Evolutionary conservation across 768 basidiomycete species (phyloP).

Genomic region (Tricholoma flavovirens): DNA sequence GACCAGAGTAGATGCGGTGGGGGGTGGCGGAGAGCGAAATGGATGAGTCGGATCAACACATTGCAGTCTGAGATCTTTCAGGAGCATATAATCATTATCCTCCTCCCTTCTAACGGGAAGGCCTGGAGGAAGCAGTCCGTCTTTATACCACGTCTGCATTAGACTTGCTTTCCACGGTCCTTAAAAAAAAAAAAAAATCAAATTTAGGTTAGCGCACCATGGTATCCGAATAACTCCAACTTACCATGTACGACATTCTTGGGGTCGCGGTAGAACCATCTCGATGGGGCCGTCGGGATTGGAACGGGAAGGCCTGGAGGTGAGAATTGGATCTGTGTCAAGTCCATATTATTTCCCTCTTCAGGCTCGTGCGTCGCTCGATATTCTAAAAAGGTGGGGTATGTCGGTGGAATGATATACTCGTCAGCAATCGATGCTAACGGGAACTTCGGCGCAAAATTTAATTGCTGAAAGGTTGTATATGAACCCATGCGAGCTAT

Average conservation of each 20-base stretch:
- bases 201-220: not conserved
- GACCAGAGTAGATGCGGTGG: constrained; percentile 21
- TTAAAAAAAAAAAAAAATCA: constrained; percentile 21
- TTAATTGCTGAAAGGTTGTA: constrained; percentile 87
- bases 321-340: constrained; percentile 62
- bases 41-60: constrained; percentile 79
- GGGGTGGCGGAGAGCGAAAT: constrained; percentile 49
- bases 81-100: constrained; percentile 58
- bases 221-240: constrained; percentile 14
- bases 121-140: constrained; percentile 75
- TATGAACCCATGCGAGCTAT: constrained; percentile 77
- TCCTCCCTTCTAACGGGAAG: constrained; percentile 77
- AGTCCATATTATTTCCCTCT: constrained; percentile 38
- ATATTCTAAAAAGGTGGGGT: constrained; percentile 72
- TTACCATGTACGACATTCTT: constrained; percentile 74
- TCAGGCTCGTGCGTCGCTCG: constrained; percentile 59
- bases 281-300: constrained; percentile 56
- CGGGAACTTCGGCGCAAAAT: constrained; percentile 84
- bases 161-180: constrained; percentile 85
- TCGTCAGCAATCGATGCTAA: constrained; percentile 84
- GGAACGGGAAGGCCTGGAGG: constrained; percentile 79
- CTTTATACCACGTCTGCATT: constrained; percentile 89
- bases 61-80: constrained; percentile 73
- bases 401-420: constrained; percentile 88
- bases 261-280: constrained; percentile 83